Evolutionary conservation across 2,329 filamentous ascomycete genomes (phyloP).

Genomic region (Pseudocercospora ulei): DNA sequence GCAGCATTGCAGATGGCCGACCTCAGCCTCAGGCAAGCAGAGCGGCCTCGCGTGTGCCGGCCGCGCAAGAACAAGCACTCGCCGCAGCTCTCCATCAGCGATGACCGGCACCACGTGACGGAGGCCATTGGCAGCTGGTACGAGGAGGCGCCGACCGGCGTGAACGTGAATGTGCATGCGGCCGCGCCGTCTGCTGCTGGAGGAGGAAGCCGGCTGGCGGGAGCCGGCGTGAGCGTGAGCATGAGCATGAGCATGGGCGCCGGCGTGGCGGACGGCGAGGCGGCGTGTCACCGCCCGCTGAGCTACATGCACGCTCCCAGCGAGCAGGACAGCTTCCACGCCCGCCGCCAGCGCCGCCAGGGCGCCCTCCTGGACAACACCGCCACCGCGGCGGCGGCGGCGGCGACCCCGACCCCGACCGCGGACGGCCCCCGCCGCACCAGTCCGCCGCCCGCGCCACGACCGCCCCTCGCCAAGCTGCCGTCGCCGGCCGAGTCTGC

Average conservation of each 20-base stretch:
- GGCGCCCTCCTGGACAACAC: slow-evolving; percentile 22
- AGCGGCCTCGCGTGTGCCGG: slow-evolving; percentile 38
- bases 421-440: slow-evolving; percentile 1
- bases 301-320: slow-evolving; percentile 60
- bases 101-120: slow-evolving; percentile 87
- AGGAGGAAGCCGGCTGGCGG: neutral
- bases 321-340: slow-evolving; percentile 42
- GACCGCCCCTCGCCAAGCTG: slow-evolving; percentile 18
- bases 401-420: slow-evolving; percentile 1
- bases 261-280: slow-evolving; percentile 53
- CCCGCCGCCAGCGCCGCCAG: slow-evolving; percentile 24
- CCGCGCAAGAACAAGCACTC: slow-evolving; percentile 38
- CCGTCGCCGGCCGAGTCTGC: slow-evolving; percentile 18
- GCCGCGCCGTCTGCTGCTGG: slow-evolving; percentile 5
- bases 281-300: slow-evolving; percentile 48
- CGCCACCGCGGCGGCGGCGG: slow-evolving; percentile 6
- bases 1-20: slow-evolving; percentile 9
- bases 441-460: slow-evolving; percentile 9
- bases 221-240: slow-evolving; percentile 3
- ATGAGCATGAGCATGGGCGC: slow-evolving; percentile 17
- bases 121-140: slow-evolving; percentile 89
- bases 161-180: too few species aligned
- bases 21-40: slow-evolving; percentile 33
- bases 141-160: slow-evolving; percentile 42
- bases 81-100: slow-evolving; percentile 62